Evolutionary conservation across 768 basidiomycete species (phyloP).

Genomic region (Phylloporus rhodoxanthus): DNA sequence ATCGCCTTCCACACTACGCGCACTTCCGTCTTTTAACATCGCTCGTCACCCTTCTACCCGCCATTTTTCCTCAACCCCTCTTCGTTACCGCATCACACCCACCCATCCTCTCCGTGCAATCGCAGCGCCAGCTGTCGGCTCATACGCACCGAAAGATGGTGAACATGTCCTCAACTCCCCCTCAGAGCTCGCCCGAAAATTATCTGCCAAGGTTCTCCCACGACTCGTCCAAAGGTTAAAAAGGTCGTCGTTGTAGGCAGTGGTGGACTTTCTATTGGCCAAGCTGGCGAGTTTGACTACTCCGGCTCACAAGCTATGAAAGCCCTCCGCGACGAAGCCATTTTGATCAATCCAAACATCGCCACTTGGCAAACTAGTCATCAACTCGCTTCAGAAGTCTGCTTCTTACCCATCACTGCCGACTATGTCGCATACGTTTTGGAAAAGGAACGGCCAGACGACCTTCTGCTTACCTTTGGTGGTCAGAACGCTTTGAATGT

Average conservation of each 20-base stretch:
- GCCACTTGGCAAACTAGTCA: conserved; percentile 99
- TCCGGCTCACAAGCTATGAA: conserved; percentile 99
- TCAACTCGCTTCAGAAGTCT: conserved; percentile 92
- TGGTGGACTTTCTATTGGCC: conserved; percentile 94
- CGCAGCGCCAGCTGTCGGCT: conserved; percentile 71
- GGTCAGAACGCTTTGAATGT: conserved; percentile 98
- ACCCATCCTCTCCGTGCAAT: conserved; percentile 57
- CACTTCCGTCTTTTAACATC: conserved; percentile 14
- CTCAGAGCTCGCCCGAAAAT: conserved; percentile 86
- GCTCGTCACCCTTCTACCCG: conserved; percentile 31
- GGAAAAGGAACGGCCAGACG: conserved; percentile 97
- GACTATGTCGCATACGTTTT: conserved; percentile 99
- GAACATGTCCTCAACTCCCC: conserved; percentile 87
- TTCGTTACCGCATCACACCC: conserved; percentile 36
- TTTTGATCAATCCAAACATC: conserved; percentile 98
- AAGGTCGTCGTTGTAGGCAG: conserved; percentile 95
- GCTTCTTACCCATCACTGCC: conserved; percentile 92
- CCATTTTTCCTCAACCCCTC: conserved; percentile 45
- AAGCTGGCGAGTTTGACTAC: conserved; percentile 99
- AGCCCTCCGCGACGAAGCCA: conserved; percentile 89
- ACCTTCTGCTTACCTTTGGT: conserved; percentile 94
- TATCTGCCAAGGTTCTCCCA: conserved; percentile 92
- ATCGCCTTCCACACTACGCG: conserved; percentile 9
- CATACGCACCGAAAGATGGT: conserved; percentile 53
- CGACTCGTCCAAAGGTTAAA: conserved; percentile 86